Evolutionary conservation across 139 green algal species (phyloP).

Genomic region (Picochlorum sp.): DNA sequence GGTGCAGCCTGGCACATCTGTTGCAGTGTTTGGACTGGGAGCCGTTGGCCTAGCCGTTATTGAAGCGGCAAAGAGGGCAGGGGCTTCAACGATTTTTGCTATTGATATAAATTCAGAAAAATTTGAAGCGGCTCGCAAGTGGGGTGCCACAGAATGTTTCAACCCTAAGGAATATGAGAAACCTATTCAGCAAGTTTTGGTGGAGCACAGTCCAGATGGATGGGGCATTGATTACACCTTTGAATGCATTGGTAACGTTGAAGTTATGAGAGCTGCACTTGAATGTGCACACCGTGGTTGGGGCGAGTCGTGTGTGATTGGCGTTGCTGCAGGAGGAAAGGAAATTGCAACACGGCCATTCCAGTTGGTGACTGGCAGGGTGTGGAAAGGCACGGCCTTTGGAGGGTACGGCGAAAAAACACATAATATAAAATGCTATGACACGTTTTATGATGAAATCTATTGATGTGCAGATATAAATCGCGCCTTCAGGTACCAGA

Average conservation of each 20-base stretch:
- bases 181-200: slow-evolving; percentile 71
- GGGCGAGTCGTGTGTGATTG: slow-evolving; percentile 70
- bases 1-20: slow-evolving; percentile 70
- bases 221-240: slow-evolving; percentile 94
- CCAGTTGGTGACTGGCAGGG: slow-evolving; percentile 86
- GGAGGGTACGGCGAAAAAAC: slow-evolving; percentile 41
- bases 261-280: slow-evolving; percentile 90
- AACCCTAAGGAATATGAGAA: slow-evolving; percentile 77
- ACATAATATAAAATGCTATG: slow-evolving; percentile 31
- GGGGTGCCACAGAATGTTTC: slow-evolving; percentile 77
- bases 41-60: slow-evolving; percentile 86
- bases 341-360: slow-evolving; percentile 72
- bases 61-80: slow-evolving; percentile 63
- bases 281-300: slow-evolving; percentile 86
- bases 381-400: slow-evolving; percentile 94
- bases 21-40: slow-evolving; percentile 82
- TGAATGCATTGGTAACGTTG: slow-evolving; percentile 85
- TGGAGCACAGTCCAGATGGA: slow-evolving; percentile 71
- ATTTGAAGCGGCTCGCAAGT: slow-evolving; percentile 69
- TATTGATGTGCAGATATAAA: slow-evolving; percentile 19
- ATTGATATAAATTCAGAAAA: slow-evolving; percentile 89
- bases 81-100: slow-evolving; percentile 79
- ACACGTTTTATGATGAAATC: not conserved
- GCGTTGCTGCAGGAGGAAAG: slow-evolving; percentile 40
- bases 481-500: slow-evolving; percentile 62